Percentiles rank a stretch among this genome's conserved stretches.
Conservation (phyloP, 805 yeast species). For the Debaryomyces prosopidis region DNA sequence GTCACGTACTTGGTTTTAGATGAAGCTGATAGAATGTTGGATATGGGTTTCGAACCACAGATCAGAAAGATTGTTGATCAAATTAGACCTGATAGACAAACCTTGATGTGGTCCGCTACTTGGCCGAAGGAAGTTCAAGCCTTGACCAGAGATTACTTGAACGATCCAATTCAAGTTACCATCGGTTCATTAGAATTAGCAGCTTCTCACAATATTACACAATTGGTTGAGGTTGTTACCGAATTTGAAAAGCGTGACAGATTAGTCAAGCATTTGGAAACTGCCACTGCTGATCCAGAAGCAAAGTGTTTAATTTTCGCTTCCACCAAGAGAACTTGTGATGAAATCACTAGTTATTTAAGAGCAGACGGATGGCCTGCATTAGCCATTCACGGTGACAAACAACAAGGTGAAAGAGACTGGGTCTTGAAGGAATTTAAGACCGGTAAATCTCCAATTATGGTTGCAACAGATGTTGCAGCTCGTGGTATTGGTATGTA, state of each 20-base stretch:
- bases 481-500: slow-evolving; percentile 99
- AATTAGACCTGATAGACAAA: slow-evolving; percentile 99
- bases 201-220: slow-evolving; percentile 96
- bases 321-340: slow-evolving; percentile 98
- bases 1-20: slow-evolving; percentile 96
- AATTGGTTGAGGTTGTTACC: slow-evolving; percentile 85
- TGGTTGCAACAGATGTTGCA: slow-evolving; percentile 99
- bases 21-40: slow-evolving; percentile 99
- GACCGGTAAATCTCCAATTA: slow-evolving; percentile 88
- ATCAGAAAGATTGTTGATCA: slow-evolving; percentile 97
- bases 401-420: slow-evolving; percentile 96
- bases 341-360: slow-evolving; percentile 85
- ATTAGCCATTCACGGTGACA: slow-evolving; percentile 97
- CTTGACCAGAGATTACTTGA: slow-evolving; percentile 86
- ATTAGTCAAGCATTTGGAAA: slow-evolving; percentile 77
- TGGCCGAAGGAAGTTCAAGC: slow-evolving; percentile 99
- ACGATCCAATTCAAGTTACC: slow-evolving; percentile 94
- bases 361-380: slow-evolving; percentile 99
- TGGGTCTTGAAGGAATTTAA: slow-evolving; percentile 96
- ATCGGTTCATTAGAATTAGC: slow-evolving; percentile 94
- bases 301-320: slow-evolving; percentile 87
- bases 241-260: slow-evolving; percentile 95
- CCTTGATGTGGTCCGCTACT: slow-evolving; percentile 99
- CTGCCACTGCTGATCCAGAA: slow-evolving; percentile 67
- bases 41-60: slow-evolving; percentile 99